Base-by-base conservation (phyloP, 345 rosid genomes). In the Citrus trifoliata region DNA sequence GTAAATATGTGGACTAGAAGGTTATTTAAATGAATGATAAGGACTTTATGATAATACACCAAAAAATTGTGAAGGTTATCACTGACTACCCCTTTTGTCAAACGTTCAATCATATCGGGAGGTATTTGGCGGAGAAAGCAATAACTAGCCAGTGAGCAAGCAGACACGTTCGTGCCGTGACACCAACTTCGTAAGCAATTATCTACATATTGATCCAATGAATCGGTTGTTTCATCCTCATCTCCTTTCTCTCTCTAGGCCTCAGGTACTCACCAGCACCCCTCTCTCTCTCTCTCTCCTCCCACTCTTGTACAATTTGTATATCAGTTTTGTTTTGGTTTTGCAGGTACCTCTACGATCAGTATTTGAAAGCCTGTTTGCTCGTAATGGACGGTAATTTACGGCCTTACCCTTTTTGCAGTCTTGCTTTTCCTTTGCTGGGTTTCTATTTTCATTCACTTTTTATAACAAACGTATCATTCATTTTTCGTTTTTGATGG, bases 331-430 rank as follows among this genome's bases (percentile, higher is more conserved):
- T 75, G 22, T 5, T 30, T n/a, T 37, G 30, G 16, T 7, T 72
- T 87, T 83, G 30, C 78, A 92, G 98, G 86, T 70, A 71, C 87
- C 86, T 70, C 27, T 83, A 19, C 46, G 74, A 55, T 88, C 90
- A 35, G 78, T 84, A 42, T 75, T 82, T 77, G 81, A 55, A 24
- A 71, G 48, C 63, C 77, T 84, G 66, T 66, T 76, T 19, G 76
- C 82, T 70, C 42, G 42, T 81, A 83, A 90, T 85, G 90, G 87
- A 87, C 80, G 97, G 98, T 94, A 85, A 55, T 75, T 76, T 10
- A 14, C 78, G 67, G 38, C 25, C 12, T 72, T 53, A 19, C 61
- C 46, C 70, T 14, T 73, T 21, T 55, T 70, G 40, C 2, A 30
- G 58, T 35, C 62, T 24, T 37, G 18, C 1, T 24, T 59, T 18